These are phyloP conservation scores for Talaromyces liani DNA, from an alignment of 495 filamentous ascomycete species.

Conservation along the genomic window DNA sequence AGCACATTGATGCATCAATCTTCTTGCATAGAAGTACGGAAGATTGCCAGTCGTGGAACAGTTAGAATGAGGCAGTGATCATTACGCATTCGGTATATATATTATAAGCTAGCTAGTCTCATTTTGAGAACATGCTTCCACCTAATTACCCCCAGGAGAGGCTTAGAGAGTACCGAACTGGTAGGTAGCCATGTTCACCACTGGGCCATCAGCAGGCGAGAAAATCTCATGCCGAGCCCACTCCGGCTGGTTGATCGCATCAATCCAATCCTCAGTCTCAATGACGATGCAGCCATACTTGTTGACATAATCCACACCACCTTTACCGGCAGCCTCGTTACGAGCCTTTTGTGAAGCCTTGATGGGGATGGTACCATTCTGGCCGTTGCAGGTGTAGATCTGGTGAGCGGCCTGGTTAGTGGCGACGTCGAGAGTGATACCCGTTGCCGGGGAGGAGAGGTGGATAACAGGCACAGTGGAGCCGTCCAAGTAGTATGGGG, in stretches of 20 bases:
- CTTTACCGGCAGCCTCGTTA: conserved; percentile 33
- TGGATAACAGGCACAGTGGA: conserved; percentile 56
- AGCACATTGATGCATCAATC: too few species aligned
- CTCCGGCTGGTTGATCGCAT: conserved; percentile 71
- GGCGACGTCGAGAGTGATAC: conserved; percentile 65
- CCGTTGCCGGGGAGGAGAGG: conserved; percentile 49
- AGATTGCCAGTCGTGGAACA: neutral
- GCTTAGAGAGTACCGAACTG: conserved; percentile 36
- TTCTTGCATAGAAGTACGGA: neutral
- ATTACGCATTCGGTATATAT: neutral
- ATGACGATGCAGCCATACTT: conserved; percentile 70
- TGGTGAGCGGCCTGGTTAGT: conserved; percentile 73
- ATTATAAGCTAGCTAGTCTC: neutral
- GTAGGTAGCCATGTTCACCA: conserved; percentile 60
- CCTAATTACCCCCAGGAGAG: neutral
- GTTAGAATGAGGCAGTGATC: neutral
- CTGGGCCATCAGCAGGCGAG: conserved; percentile 53
- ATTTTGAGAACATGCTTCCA: neutral
- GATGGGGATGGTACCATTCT: conserved; percentile 55
- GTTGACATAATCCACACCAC: conserved; percentile 34
- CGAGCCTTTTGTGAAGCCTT: conserved; percentile 46
- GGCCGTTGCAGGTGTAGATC: conserved; percentile 67
- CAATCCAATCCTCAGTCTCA: conserved; percentile 61
- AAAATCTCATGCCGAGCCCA: conserved; percentile 65
- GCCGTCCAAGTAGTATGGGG: conserved; percentile 47